Conservation (phyloP, 768 basidiomycete species). For the Brasilioporus rufonigricans region DNA sequence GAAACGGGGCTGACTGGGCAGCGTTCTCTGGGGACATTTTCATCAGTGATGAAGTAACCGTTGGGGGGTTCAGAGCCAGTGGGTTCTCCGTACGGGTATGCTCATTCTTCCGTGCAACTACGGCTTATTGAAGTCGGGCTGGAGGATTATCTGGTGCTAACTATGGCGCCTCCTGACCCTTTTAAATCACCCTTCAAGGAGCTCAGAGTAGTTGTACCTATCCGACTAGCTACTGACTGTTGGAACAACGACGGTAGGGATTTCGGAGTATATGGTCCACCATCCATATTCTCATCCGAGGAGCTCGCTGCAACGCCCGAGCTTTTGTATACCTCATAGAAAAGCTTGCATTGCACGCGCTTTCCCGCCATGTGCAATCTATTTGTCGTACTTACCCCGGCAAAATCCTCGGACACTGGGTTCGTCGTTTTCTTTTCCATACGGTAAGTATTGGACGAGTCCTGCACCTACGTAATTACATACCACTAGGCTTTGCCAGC, state of each 20-base stretch:
- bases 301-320: conserved; percentile 18
- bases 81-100: conserved; percentile 64
- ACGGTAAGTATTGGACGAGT: not conserved
- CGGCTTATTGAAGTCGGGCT: not conserved
- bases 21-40: conserved; percentile 62
- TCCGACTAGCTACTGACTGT: conserved; percentile 62
- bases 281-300: conserved; percentile 24
- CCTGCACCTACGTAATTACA: not conserved
- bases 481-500: too few relatives aligned
- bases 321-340: conserved; percentile 1
- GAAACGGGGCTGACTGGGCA: conserved; percentile 60
- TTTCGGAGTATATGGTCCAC: conserved; percentile 6
- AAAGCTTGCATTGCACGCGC: not conserved
- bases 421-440: not conserved
- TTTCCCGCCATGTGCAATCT: not conserved
- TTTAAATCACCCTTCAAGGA: conserved; percentile 55
- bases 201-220: conserved; percentile 58
- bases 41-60: conserved; percentile 45
- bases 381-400: not conserved
- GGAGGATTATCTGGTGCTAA: conserved; percentile 68
- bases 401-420: not conserved
- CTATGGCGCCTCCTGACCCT: conserved; percentile 56
- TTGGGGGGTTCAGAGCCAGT: conserved; percentile 63
- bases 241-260: conserved; percentile 42
- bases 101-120: not conserved